Percentiles rank a stretch among this genome's conserved stretches.
These are phyloP conservation scores for Apodospora peruviana DNA, from an alignment of 495 filamentous ascomycete species.

Conservation along the genomic window DNA sequence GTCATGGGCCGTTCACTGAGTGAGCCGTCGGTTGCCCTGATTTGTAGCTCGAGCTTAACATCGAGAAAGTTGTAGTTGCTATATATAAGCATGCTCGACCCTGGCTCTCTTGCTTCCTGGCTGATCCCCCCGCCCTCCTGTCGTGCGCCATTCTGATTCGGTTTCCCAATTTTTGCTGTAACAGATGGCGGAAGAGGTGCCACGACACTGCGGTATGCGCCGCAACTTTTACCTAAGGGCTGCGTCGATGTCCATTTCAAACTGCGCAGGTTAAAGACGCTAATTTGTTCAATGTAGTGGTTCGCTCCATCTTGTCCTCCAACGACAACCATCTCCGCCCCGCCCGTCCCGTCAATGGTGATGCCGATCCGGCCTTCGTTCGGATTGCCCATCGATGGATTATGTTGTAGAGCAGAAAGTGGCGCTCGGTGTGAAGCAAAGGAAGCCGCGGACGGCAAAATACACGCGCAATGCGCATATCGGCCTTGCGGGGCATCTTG, in stretches of 20 bases:
- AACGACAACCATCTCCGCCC: constrained; percentile 95
- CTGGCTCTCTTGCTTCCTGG: constrained; percentile 52
- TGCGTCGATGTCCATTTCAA: constrained; percentile 91
- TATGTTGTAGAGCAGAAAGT: constrained; percentile 80
- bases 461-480: constrained; percentile 94
- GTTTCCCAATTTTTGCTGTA: constrained; percentile 66
- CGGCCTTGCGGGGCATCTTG: constrained; percentile 83
- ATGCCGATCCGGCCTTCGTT: constrained; percentile 84
- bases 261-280: constrained; percentile 95
- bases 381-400: constrained; percentile 69
- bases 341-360: constrained; percentile 81
- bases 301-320: constrained; percentile 97
- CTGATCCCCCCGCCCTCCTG: constrained; percentile 32
- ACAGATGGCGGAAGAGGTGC: constrained; percentile 64
- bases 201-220: constrained; percentile 92
- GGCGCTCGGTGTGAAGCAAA: constrained; percentile 81
- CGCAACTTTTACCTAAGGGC: constrained; percentile 79
- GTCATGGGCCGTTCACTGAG: constrained; percentile 85
- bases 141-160: constrained; percentile 20
- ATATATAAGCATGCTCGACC: constrained; percentile 90
- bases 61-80: constrained; percentile 99
- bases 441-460: constrained; percentile 78
- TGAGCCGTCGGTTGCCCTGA: constrained; percentile 77
- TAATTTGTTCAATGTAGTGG: constrained; percentile 97
- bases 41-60: constrained; percentile 90